Conservation (phyloP, 176 grass and related monocot genomes). For the Bothriochloa decipiens region DNA sequence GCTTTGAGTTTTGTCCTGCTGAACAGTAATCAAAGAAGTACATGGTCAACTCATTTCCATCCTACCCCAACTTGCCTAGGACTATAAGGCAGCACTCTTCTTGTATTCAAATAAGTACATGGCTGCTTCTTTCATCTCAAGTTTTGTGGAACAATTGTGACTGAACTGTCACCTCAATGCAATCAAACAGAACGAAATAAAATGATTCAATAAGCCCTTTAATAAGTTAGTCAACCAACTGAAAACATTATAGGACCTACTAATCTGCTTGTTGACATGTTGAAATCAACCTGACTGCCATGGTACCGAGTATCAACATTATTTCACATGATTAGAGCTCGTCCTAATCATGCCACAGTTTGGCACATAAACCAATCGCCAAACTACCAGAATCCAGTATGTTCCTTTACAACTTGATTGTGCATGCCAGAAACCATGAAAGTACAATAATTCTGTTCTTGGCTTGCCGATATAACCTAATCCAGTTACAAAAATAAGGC, state of each 20-base stretch:
- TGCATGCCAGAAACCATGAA: background rate
- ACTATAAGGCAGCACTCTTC: background rate
- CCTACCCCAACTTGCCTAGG: background rate
- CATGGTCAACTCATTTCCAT: background rate
- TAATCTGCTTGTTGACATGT: background rate
- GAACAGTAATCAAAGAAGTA: background rate
- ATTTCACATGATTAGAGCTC: background rate
- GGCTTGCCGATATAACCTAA: background rate
- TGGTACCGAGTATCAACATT: background rate
- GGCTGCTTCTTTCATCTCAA: background rate
- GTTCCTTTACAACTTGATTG: background rate
- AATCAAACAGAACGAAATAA: constrained; percentile 4
- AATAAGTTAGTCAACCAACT: background rate
- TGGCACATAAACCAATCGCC: background rate
- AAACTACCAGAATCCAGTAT: background rate
- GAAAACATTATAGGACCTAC: background rate
- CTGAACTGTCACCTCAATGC: background rate
- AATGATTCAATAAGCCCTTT: background rate
- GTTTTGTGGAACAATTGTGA: background rate
- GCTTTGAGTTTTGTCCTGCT: background rate
- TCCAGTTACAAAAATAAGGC: background rate
- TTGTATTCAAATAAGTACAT: background rate
- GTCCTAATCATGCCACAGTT: background rate
- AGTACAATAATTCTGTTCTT: background rate
- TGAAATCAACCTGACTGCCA: background rate